A percentile compares a stretch with the other conserved stretches of the same genome.
Conservation (phyloP, 2,329 filamentous ascomycete species). For the Colletotrichum godetiae region DNA sequence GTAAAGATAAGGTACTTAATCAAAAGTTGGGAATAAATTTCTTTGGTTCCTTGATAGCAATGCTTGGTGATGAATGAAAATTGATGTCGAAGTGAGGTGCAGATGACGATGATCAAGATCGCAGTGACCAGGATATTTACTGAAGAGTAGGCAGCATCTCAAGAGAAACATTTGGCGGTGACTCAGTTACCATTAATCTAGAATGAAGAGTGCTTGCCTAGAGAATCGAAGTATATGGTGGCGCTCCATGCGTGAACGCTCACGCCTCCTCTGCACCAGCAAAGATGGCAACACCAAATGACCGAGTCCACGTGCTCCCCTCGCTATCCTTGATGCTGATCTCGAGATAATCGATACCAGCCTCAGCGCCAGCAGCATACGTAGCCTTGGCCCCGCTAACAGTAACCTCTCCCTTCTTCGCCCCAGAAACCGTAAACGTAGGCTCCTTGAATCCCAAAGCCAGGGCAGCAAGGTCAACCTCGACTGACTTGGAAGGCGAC, state of each 20-base stretch:
- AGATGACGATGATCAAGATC: too few relatives aligned
- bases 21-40: neutral
- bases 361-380: constrained; percentile 33
- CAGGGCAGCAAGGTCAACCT: constrained; percentile 41
- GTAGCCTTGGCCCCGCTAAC: constrained; percentile 31
- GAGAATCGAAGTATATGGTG: neutral
- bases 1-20: neutral
- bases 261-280: constrained; percentile 13
- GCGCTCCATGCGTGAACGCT: neutral
- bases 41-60: neutral
- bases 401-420: constrained; percentile 32
- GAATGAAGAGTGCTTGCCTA: neutral
- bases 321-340: constrained; percentile 36
- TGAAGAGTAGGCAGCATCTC: too few relatives aligned
- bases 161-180: neutral
- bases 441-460: constrained; percentile 39
- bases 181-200: too few relatives aligned
- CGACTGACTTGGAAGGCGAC: constrained; percentile 38
- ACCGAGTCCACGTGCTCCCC: constrained; percentile 38
- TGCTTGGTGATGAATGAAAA: neutral
- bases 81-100: too few relatives aligned
- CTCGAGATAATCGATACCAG: constrained; percentile 36
- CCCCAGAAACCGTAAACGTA: constrained; percentile 28
- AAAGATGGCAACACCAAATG: constrained; percentile 37
- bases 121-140: neutral